Evolutionary conservation across 2,329 filamentous ascomycete species (phyloP), one percentile per base, ranked within the genome.

Genomic region (Cladosporium oxysporum): DNA sequence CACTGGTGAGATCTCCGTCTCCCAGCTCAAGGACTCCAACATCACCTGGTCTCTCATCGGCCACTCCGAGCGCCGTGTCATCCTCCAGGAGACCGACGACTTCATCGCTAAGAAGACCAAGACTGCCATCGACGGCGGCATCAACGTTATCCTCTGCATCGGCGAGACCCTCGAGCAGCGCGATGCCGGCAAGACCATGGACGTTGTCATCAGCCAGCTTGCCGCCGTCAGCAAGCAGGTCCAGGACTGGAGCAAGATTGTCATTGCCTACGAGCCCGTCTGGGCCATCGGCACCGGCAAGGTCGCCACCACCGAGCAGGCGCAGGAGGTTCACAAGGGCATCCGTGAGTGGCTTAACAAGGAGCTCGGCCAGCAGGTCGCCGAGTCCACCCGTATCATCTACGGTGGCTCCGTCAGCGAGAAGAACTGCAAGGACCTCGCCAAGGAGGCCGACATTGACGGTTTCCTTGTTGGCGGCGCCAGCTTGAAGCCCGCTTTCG

Each of bases 191-290:
- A 89, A 91, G 85, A 98, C 94, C 70, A 90, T 96, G 76, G 88
- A 91, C 60, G 90, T 95, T 69, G 91, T 96, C 75, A 95, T 91
- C 74, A 83, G 82, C 71, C 95, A 99, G 85, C 87, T 99, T 74
- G 86, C 88, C 70, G 93, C 93, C 71, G 91, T 94, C 71, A 87
- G 87, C 65, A 89, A 93, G 79, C 85, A 90, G 84, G 83, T 92
- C 77, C 83, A 87, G 75, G 91, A 97, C 83, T 99, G 95, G 95
- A 87, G 84, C 76, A 95, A 95, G 85, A 87, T 99, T 71, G 95
- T 99, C 79, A 87, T 99, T 76, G 95, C 95, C 76, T 99, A 99
- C 83, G 95, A 99, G 87, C 95, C 95, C 76, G 96, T 99, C 85
- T 99, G 95, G 94, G 88, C 88, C 66, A 90, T 90, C 67, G 94